Percentiles rank a stretch among this genome's conserved stretches.
Conservation (phyloP, 805 yeast species). For the Maudiozyma serrabonitensis region DNA sequence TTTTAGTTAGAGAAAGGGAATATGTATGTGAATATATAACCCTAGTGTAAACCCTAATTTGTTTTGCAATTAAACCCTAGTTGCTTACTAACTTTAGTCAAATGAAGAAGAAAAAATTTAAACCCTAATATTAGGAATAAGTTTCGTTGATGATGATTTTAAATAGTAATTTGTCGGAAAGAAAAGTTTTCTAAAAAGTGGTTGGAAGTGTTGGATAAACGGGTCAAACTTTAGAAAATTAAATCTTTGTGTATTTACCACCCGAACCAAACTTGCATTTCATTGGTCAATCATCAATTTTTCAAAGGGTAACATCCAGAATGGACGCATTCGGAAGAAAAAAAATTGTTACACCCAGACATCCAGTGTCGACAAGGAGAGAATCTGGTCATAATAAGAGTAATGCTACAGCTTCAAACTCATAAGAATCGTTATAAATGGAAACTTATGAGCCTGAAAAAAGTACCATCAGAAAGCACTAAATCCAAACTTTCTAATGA, state of each 20-base stretch:
- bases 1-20: not conserved
- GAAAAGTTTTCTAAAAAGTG: constrained; percentile 1
- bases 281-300: constrained; percentile 15
- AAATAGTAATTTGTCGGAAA: not conserved
- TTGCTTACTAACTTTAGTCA: not conserved
- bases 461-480: constrained; percentile 1
- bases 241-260: constrained; percentile 7
- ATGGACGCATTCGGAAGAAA: not conserved
- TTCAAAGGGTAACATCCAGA: constrained; percentile 6
- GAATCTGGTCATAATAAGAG: not conserved
- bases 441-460: not conserved
- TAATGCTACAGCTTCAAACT: not conserved
- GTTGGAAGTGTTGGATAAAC: constrained; percentile 1
- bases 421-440: not conserved
- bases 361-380: not conserved
- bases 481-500: not conserved
- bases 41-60: constrained; percentile 1
- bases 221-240: constrained; percentile 4
- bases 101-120: not conserved
- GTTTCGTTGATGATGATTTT: not conserved
- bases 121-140: constrained; percentile 2
- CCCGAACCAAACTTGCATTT: constrained; percentile 4
- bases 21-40: not conserved
- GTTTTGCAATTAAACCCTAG: not conserved
- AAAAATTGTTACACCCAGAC: not conserved